Conservation (phyloP, 23 red algal genomes). For the Cyanidiococcus yangmingshanensis region DNA sequence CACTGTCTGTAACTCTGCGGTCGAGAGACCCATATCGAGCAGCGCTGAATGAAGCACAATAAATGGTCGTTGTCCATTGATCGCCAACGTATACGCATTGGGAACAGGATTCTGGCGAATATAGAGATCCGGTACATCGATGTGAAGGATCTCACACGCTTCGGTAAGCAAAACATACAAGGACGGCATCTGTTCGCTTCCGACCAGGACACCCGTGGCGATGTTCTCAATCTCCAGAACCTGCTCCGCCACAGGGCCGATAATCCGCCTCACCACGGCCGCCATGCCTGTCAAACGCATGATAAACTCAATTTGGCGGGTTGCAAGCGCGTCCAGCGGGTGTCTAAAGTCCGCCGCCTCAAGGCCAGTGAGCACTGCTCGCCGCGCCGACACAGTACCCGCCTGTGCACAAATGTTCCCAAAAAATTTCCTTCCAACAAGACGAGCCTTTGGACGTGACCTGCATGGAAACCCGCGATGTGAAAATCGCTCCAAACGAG, state of each 20-base stretch:
- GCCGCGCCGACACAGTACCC: too few species aligned
- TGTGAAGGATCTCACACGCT: conserved; percentile 53
- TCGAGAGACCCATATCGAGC: conserved; percentile 56
- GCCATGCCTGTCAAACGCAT: conserved; percentile 39
- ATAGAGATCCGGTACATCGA: conserved; percentile 66
- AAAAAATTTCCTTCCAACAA: too few species aligned
- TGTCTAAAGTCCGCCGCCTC: conserved; percentile 62
- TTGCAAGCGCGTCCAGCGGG: conserved; percentile 54
- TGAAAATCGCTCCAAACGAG: too few species aligned
- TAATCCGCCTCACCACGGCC: conserved; percentile 29
- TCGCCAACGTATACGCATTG: conserved; percentile 95
- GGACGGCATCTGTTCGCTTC: conserved; percentile 53
- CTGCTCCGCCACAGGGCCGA: conserved; percentile 45
- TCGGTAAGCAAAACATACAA: conserved; percentile 50
- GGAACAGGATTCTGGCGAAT: conserved; percentile 65
- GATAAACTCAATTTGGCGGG: conserved; percentile 26
- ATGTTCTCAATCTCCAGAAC: conserved; percentile 77
- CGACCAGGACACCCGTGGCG: conserved; percentile 55
- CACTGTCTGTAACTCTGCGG: conserved; percentile 72
- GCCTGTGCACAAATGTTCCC: too few species aligned
- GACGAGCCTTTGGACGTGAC: too few species aligned
- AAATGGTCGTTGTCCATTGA: conserved; percentile 76
- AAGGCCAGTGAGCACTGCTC: conserved; percentile 48
- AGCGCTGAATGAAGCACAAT: conserved; percentile 78
- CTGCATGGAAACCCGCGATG: too few species aligned